Conservation (phyloP, 805 yeast genomes). For the Sugiyamaella americana region DNA sequence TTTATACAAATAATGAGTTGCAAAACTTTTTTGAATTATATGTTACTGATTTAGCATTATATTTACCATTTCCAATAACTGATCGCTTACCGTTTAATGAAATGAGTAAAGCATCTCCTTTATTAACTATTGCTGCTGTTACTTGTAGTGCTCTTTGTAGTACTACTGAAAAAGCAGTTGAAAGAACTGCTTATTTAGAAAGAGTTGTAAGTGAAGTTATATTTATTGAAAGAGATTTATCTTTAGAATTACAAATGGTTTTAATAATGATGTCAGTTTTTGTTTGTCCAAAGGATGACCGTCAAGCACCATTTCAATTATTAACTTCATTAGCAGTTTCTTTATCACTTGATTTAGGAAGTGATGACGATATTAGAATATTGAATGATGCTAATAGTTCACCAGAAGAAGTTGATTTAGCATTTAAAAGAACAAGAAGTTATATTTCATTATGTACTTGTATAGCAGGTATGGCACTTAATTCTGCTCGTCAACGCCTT, state of each 20-base stretch:
- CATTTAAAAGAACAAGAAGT: conserved; percentile 7
- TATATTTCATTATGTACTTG: conserved; percentile 11
- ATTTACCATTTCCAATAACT: conserved; percentile 6
- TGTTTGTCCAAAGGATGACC: conserved; percentile 15
- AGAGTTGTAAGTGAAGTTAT: conserved; percentile 11
- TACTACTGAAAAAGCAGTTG: conserved; percentile 10
- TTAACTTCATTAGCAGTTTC: conserved; percentile 17
- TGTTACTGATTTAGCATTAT: conserved; percentile 5
- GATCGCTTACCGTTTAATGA: not conserved
- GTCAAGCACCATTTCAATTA: conserved; percentile 17
- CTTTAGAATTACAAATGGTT: conserved; percentile 9
- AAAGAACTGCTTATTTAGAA: conserved; percentile 14
- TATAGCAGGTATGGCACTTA: conserved; percentile 20
- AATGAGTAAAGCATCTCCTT: conserved; percentile 7
- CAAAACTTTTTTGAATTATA: conserved; percentile 7
- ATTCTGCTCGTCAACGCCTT: conserved; percentile 11
- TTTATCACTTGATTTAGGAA: conserved; percentile 13
- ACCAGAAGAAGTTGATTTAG: conserved; percentile 1
- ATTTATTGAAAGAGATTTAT: not conserved
- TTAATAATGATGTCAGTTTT: conserved; percentile 8
- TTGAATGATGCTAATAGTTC: conserved; percentile 3
- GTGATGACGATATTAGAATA: conserved; percentile 10
- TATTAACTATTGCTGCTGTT: conserved; percentile 11
- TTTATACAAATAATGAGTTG: conserved; percentile 10
- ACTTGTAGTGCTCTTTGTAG: conserved; percentile 9